phyloP scores from a whole-genome alignment of 116 monocot species.

The Posidonia oceanica region DNA sequence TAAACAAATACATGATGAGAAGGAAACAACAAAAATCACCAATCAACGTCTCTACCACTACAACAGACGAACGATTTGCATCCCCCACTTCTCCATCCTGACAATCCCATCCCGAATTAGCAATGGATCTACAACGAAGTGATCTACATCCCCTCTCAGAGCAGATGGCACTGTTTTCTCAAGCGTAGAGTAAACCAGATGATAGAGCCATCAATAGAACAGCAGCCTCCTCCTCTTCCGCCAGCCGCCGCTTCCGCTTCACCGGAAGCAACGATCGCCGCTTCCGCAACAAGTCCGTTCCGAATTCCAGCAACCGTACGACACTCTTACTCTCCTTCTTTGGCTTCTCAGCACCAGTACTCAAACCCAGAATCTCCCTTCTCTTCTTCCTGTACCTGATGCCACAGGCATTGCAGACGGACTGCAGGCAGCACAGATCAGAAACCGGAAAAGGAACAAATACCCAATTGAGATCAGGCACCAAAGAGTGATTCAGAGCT shows the following conservation, averaged over 20 bases:
- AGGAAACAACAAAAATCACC: too few species aligned
- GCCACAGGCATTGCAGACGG: slow-evolving; percentile 58
- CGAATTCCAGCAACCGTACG: slow-evolving; percentile 15
- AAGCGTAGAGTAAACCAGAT: slow-evolving; percentile 28
- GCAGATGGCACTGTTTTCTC: neutral
- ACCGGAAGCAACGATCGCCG: slow-evolving; percentile 12
- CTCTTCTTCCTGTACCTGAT: slow-evolving; percentile 52
- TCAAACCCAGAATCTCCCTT: slow-evolving; percentile 15
- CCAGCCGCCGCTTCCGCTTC: slow-evolving; percentile 20
- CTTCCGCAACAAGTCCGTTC: slow-evolving; percentile 9
- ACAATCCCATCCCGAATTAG: too few species aligned
- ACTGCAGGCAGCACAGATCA: slow-evolving; percentile 14
- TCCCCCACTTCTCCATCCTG: too few species aligned
- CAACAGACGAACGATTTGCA: too few species aligned
- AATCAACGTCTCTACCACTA: too few species aligned
- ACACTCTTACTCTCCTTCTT: neutral
- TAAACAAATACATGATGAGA: too few species aligned
- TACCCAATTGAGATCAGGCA: slow-evolving; percentile 5
- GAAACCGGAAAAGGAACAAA: neutral
- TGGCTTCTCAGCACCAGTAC: slow-evolving; percentile 6
- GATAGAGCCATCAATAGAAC: slow-evolving; percentile 69
- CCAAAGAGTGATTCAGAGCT: neutral
- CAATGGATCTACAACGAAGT: too few species aligned
- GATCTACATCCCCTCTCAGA: too few species aligned
- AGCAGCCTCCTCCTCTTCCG: slow-evolving; percentile 54